phyloP scores from a whole-genome alignment of 202 grass and related monocot genomes.

The Setaria italica region DNA sequence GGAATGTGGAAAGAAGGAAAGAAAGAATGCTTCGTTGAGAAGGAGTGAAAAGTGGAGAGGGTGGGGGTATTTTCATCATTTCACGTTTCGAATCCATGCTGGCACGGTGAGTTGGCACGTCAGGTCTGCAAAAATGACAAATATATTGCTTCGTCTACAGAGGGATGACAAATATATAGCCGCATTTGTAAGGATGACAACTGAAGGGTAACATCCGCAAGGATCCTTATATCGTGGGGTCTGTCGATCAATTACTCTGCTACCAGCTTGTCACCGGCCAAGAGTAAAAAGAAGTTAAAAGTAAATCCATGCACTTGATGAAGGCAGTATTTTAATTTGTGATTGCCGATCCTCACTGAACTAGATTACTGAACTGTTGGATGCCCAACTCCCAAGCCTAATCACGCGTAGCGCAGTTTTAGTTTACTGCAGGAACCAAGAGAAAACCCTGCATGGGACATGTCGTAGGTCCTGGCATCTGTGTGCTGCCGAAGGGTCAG shows the following conservation, averaged over 20 bases:
- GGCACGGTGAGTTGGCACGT: no score
- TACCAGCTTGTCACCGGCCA: background rate
- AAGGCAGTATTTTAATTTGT: background rate
- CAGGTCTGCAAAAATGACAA: no score
- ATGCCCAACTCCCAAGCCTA: background rate
- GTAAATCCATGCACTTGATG: background rate
- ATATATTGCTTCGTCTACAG: no score
- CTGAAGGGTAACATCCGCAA: no score
- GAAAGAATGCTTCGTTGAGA: no score
- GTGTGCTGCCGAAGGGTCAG: background rate
- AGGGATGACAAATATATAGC: no score
- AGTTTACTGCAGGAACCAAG: background rate
- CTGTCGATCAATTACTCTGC: background rate
- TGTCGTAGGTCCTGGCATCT: background rate
- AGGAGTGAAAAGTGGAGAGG: no score
- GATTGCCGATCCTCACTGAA: background rate
- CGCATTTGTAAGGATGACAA: no score
- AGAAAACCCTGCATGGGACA: background rate
- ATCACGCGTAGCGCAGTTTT: background rate
- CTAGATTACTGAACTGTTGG: background rate
- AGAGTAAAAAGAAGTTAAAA: background rate
- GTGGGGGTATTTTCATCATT: no score
- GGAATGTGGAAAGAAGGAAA: no score
- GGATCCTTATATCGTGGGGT: no score
- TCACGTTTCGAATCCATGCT: no score